Evolutionary conservation across 2,329 filamentous ascomycete species (phyloP).

Genomic region (Monilinia aucupariae): DNA sequence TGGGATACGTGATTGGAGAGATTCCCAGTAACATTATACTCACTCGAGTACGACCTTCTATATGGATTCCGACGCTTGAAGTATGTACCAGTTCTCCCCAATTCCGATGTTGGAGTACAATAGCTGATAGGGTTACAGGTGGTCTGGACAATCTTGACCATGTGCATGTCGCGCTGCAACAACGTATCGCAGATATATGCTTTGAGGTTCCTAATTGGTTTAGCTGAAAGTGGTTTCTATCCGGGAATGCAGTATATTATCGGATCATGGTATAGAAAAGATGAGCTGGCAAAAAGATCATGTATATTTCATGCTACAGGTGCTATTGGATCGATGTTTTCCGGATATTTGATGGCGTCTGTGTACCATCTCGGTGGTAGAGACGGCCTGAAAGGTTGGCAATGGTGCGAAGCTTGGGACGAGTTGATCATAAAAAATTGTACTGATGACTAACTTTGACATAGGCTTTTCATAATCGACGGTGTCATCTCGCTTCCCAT

Average conservation of each 20-base stretch:
- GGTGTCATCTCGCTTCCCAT: conserved; percentile 35
- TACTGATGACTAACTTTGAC: conserved; percentile 16
- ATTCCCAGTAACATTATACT: conserved; percentile 47
- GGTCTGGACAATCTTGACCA: conserved; percentile 13
- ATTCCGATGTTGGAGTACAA: background rate
- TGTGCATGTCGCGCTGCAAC: conserved; percentile 9
- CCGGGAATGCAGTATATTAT: conserved; percentile 52
- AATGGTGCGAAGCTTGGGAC: conserved; percentile 9
- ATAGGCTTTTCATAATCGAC: conserved; percentile 40
- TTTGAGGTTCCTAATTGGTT: conserved; percentile 38
- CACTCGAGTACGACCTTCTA: conserved; percentile 35
- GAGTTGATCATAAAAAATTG: background rate
- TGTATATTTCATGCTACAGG: conserved; percentile 56
- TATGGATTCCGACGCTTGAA: conserved; percentile 15
- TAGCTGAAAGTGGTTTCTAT: conserved; percentile 47
- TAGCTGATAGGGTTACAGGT: background rate
- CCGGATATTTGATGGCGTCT: conserved; percentile 41
- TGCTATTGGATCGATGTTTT: conserved; percentile 46
- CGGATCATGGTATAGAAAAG: conserved; percentile 49
- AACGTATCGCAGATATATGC: conserved; percentile 37
- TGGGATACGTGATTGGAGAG: conserved; percentile 49
- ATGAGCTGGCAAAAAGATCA: conserved; percentile 40
- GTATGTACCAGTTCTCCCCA: background rate
- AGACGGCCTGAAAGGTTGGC: conserved; percentile 39
- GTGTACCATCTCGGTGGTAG: conserved; percentile 40